Evolutionary conservation across 2,329 filamentous ascomycete species (phyloP), one percentile per base, ranked within the genome.

Genomic region (Aspergillus aculeatus): DNA sequence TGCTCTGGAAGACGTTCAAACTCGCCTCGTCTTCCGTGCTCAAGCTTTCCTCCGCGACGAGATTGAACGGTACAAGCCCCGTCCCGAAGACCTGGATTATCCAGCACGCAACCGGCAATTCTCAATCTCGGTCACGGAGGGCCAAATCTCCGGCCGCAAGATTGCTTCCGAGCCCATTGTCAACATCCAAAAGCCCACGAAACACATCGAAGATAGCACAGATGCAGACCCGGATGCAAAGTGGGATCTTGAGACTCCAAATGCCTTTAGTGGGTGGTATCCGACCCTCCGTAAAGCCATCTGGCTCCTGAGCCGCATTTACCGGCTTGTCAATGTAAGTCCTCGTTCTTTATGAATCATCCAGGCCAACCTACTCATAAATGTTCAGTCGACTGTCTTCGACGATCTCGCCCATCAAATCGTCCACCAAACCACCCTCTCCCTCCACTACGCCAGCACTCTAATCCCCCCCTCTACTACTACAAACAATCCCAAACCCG

Each of bases 381-480:
- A 58, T 16, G 19, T 16, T 12, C 56, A 86, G 83, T 86, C 86
- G 58, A 85, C 84, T 23, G 85, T 89, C 47, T 89, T 89, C 68
- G 87, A 89, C 66, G 88, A 91, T 66, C 81, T 91, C 3, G 88
- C 88, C 5, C 89, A 91, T 71, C 87, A 87, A 68, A 95, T 98
- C 65, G 91, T 99, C 26, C 90, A 94, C 69, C 91, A 96, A 75
- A 95, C 93, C 1, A 97, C 93, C 0, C 79, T 89, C 54, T 92
- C 93, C 3, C 84, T 99, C 19, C 86, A 92, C 64, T 84, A 87
- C 54, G 94, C 92, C 29, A 90, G 92, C 66, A 80, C 83, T 5
- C 85, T 85, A 61, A 89, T 96, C 66, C 84, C 86, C 58, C 83
- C 83, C 38, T 86, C 85, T 58, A 81, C 83, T n/a, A 81, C 83